These are phyloP conservation scores for Aspergillus saccharolyticus DNA, from an alignment of 495 filamentous ascomycete genomes.

Conservation along the genomic window DNA sequence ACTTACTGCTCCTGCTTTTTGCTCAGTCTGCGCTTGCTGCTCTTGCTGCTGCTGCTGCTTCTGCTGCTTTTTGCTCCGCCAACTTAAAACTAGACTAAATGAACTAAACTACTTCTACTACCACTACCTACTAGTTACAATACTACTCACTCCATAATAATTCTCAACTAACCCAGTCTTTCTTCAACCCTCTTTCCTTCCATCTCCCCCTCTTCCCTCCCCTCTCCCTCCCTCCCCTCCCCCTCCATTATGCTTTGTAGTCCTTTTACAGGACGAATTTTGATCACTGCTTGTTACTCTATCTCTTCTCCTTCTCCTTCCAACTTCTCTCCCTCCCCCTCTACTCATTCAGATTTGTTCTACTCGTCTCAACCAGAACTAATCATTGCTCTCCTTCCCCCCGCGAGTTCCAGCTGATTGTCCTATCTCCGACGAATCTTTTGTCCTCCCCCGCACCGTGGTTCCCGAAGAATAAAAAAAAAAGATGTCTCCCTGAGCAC, in stretches of 20 bases:
- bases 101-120: slow-evolving; percentile 2
- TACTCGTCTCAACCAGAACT: slow-evolving; percentile 11
- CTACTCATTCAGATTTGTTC: slow-evolving; percentile 18
- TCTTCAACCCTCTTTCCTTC: background rate
- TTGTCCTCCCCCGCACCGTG: slow-evolving; percentile 22
- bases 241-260: slow-evolving; percentile 7
- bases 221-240: background rate
- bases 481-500: slow-evolving; percentile 28
- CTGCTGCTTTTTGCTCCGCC: slow-evolving; percentile 1
- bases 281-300: slow-evolving; percentile 12
- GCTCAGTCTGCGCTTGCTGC: no score
- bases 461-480: no score
- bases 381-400: slow-evolving; percentile 13
- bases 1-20: no score
- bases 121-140: slow-evolving; percentile 4
- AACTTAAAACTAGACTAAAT: slow-evolving; percentile 7
- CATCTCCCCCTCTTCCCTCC: background rate
- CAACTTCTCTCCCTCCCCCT: no score
- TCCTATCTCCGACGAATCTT: slow-evolving; percentile 4
- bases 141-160: background rate
- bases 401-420: background rate
- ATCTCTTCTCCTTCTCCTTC: slow-evolving; percentile 23
- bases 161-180: background rate
- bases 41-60: background rate
- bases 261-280: slow-evolving; percentile 7